Evolutionary conservation across 139 green algal species (phyloP).

Genomic region (Chlorella sp.): DNA sequence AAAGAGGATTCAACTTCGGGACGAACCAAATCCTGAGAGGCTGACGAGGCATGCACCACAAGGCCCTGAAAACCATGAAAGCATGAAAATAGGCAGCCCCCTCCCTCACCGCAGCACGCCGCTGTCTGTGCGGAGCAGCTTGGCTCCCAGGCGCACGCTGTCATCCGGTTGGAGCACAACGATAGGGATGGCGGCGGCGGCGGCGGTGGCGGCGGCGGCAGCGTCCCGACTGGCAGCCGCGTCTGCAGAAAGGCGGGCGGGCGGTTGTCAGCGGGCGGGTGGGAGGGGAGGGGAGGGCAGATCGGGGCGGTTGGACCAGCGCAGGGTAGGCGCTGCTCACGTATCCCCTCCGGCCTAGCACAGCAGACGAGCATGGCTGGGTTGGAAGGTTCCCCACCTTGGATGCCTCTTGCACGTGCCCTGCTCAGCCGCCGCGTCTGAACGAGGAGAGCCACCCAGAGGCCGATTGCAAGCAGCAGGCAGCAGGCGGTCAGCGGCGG

Average conservation of each 20-base stretch:
- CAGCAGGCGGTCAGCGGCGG: background rate
- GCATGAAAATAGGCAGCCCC: no score
- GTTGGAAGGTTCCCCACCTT: no score
- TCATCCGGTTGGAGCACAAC: background rate
- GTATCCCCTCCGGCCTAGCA: no score
- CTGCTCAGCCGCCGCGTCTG: background rate
- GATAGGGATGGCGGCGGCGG: background rate
- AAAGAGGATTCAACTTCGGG: no score
- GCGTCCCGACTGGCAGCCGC: background rate
- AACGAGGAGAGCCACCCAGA: background rate
- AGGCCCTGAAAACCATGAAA: no score
- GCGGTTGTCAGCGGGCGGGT: no score
- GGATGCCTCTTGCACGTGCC: background rate
- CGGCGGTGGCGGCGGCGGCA: background rate
- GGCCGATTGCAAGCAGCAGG: background rate
- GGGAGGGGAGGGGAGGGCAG: no score
- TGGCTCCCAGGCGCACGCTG: background rate
- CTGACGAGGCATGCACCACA: no score
- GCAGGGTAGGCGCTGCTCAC: no score
- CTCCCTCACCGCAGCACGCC: background rate
- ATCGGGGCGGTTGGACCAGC: no score
- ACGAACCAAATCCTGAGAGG: no score
- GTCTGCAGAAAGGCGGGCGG: background rate
- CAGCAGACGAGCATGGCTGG: no score
- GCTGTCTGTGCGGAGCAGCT: background rate